Conservation (phyloP, 1,284 basidiomycete genomes). For the Leccinum cinnamomeum region DNA sequence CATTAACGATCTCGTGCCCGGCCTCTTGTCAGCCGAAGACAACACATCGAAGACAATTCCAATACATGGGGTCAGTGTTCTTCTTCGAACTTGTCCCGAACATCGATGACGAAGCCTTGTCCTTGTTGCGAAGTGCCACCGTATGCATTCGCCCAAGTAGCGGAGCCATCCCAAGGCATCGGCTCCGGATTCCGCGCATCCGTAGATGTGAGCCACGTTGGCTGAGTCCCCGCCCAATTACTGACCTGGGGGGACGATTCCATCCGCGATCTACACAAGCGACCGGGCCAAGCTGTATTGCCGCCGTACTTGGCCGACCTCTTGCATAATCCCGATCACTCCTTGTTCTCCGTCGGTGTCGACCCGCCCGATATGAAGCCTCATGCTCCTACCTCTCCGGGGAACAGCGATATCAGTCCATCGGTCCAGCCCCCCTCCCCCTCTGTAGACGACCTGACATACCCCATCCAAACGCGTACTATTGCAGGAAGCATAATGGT, state of each 20-base stretch:
- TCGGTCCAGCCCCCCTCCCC: conserved; percentile 28
- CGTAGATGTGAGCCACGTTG: conserved; percentile 13
- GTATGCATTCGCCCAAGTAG: conserved; percentile 23
- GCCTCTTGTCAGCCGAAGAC: conserved; percentile 28
- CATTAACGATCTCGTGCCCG: conserved; percentile 30
- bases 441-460: conserved; percentile 56
- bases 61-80: conserved; percentile 41
- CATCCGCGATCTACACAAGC: conserved; percentile 40
- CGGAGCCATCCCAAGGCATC: conserved; percentile 30
- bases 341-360: conserved; percentile 61
- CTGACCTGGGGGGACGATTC: conserved; percentile 45
- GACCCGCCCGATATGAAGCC: conserved; percentile 38
- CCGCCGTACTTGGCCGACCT: conserved; percentile 62
- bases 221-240: conserved; percentile 22
- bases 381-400: conserved; percentile 18
- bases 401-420: conserved; percentile 22
- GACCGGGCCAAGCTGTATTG: conserved; percentile 68
- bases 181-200: conserved; percentile 23
- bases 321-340: conserved; percentile 69
- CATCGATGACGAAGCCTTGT: conserved; percentile 46
- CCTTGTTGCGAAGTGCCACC: conserved; percentile 28
- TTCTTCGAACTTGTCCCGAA: conserved; percentile 58
- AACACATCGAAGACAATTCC: background rate
- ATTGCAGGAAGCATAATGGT: conserved; percentile 74
- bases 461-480: conserved; percentile 78